Base-by-base conservation (phyloP, 2,329 filamentous ascomycete genomes). In the Botrytis elliptica region DNA sequence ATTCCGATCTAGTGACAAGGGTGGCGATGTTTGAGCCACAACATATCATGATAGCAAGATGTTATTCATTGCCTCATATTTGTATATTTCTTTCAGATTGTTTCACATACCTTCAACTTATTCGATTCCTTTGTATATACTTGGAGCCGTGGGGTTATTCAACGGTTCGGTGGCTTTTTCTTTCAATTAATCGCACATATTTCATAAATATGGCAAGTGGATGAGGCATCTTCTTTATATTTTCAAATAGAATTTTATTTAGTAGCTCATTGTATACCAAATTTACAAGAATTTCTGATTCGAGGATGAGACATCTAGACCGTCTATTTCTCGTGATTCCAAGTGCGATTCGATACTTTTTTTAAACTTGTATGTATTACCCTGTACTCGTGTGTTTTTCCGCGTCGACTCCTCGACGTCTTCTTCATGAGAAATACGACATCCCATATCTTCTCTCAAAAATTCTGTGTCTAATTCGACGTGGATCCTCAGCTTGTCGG, bases 11-110 rank as follows among this genome's bases (percentile, higher is more conserved):
- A 22, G 25, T 9, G 36, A 22, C 3, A 1, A 40, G 65, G 29
- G 4, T 7, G 2, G 12, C 10, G 8, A 25, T 18, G 0, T 1
- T n/a, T n/a, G 10, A 3, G 2, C 3, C 40, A 29, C 14, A 55
- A 33, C 16, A 3, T 6, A 4, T 7, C 4, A n/a, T 3, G 14
- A 5, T 12, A 20, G 14, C 8, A n/a, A 25, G 2, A 10, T 22
- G 7, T 52, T 38, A 16, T 67, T 5, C 5, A 20, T 12, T 46
- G 18, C 22, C 9, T 52, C 46, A n/a, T 1, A 6, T 8, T 52
- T 55, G 18, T 33, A 14, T n/a, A 52, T 67, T n/a, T 52, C 44
- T n/a, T 52, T 22, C 5, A 40, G 14, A 67, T 9, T 25, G 4
- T 9, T 67, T 6, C 12, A 33, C 22, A 52, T 52, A 52, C 14